Conservation (phyloP, 768 basidiomycete genomes). For the Podaxis carcinomalis region DNA sequence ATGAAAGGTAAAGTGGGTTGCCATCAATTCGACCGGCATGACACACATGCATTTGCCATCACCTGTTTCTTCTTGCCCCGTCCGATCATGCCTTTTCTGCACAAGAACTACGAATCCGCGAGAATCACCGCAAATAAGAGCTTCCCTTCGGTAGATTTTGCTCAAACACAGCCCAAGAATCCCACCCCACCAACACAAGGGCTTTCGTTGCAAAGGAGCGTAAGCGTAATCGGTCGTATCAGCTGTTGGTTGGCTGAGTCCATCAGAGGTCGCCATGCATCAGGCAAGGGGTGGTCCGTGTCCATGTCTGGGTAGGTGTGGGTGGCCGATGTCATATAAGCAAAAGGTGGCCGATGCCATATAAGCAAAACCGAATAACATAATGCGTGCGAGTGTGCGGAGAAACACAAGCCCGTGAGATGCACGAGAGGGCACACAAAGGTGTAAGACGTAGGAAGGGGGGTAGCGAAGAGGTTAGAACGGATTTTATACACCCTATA, state of each 20-base stretch:
- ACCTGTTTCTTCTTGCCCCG: not conserved
- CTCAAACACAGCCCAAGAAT: not conserved
- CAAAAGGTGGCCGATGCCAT: not conserved
- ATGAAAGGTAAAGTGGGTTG: not conserved
- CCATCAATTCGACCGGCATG: not conserved
- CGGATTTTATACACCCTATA: slow-evolving; percentile 50
- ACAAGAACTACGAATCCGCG: not conserved
- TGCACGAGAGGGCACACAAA: not conserved
- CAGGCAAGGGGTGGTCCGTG: not conserved
- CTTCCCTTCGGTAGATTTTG: not conserved
- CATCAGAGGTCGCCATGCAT: not conserved
- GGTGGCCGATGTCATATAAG: not conserved
- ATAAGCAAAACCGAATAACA: not conserved
- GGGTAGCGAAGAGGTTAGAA: not conserved
- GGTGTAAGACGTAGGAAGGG: not conserved
- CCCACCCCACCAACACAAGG: not conserved
- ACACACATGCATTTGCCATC: not conserved
- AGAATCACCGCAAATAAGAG: not conserved
- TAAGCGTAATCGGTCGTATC: not conserved
- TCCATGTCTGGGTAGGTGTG: not conserved
- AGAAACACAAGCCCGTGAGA: not conserved
- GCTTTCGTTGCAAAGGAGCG: not conserved
- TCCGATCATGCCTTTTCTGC: not conserved
- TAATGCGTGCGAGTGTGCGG: not conserved
- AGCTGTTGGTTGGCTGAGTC: not conserved